Base-by-base conservation (phyloP, 495 filamentous ascomycete genomes). In the Trichoderma erinaceum region DNA sequence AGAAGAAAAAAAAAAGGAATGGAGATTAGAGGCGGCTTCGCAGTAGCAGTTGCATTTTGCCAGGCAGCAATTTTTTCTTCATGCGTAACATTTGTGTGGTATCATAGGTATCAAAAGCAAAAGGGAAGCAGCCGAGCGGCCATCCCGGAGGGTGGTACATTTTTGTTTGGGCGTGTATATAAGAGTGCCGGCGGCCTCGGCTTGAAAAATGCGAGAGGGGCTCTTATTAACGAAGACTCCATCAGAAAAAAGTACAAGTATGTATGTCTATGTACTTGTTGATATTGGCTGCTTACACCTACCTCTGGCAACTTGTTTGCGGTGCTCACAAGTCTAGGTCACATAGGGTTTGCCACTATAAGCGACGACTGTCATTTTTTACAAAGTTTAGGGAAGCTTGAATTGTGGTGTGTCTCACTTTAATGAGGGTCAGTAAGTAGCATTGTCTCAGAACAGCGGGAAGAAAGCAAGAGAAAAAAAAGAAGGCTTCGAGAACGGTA, bases 121-220 rank as follows among this genome's bases (percentile, higher is more conserved):
- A 25, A 11, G 27, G 50, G 18, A 46, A 46, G 43, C 43, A 56
- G 50, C 50, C 56, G 25, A 52, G 48, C 56, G 56, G 56, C 25
- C 56, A 32, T 61, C 23, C 56, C 56, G 56, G 56, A 61, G 56
- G 11, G 25, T 29, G 56, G 23, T 11, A 4, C 25, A 61, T 29
- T 12, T 12, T 32, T 5, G 12, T 61, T 15, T 61, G 56, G 56
- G 56, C 56, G 56, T 61, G 56, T 61, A 61, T 61, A 61, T 61
- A 61, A 61, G 56, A 61, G 13, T 61, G 29, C 56, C 56, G 56
- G 56, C 56, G 56, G 56, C 23, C 56, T 61, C 56, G 56, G 56
- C 56, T 61, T 25, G 56, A 61, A 32, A 11, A 29, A 5, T 61
- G 8, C 10, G 23, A 32, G 56, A 61, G 25, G 56, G 56, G 56